Base-by-base conservation (phyloP, 2,329 filamentous ascomycete genomes). In the Didymella arachidicola region DNA sequence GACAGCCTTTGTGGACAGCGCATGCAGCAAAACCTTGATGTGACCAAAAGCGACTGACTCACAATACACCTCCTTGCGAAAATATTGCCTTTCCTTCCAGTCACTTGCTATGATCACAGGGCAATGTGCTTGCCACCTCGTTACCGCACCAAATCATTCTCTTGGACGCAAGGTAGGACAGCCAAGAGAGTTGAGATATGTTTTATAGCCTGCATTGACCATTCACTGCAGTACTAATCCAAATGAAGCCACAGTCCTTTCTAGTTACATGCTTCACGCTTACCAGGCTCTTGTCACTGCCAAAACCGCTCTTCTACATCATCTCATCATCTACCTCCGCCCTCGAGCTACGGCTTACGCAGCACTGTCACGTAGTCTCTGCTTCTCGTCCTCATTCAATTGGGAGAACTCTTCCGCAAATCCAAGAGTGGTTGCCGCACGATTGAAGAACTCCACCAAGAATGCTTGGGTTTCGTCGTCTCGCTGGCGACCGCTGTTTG, bases 401-500 rank as follows among this genome's bases (percentile, higher is more conserved):
- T 80, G 77, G 16, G 73, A 77, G 72, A 85, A 89, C 25, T 86
- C 73, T 48, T 83, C 81, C 27, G 78, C 78, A 69, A 88, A 88
- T 12, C 79, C 83, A 2, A 80, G 77, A 63, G 83, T 83, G n/a
- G 78, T 74, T 14, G 81, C 83, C 43, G 82, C 81, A 41, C 80
- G 78, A 42, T 79, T 81, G 79, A 97, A 97, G 79, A 96, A 97
- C 14, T 93, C 87, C 1, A 87, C 84, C 45, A 98, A 81, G 75
- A 92, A 97, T 4, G 85, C 86, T 74, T 96, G 92, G 7, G 93
- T 97, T 82, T 97, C 93, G 72, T 97, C 92, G 73, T 98, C 94
- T 32, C 89, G 86, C 71, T 89, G 86, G 52, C 93, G 86, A 72
- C 78, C 64, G 7, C 43, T 72, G 44, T 79, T 79, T 0, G 80